phyloP scores from a whole-genome alignment of 441 rosid species.

The Manihot esculenta region DNA sequence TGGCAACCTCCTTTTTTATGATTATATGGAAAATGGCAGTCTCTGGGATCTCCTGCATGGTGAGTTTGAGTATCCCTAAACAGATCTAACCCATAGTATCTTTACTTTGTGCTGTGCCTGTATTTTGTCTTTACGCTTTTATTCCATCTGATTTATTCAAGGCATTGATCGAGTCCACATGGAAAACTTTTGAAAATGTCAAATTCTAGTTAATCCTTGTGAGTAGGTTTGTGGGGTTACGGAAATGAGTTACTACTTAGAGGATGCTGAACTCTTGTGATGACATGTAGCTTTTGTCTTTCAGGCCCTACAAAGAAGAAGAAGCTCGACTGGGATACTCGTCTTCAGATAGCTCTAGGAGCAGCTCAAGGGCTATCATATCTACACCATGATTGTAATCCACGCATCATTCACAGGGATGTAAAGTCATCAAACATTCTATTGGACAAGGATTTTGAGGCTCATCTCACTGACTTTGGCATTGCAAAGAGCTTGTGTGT shows the following conservation, averaged over 20 bases:
- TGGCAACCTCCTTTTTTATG: slow-evolving; percentile 93
- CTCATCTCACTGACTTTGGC: slow-evolving; percentile 97
- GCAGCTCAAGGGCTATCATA: slow-evolving; percentile 95
- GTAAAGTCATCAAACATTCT: slow-evolving; percentile 90
- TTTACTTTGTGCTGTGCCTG: not conserved
- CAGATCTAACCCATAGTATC: not conserved
- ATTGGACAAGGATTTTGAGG: slow-evolving; percentile 82
- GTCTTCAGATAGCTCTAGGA: slow-evolving; percentile 87
- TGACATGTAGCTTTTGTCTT: slow-evolving; percentile 17
- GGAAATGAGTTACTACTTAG: not conserved
- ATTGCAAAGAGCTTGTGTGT: slow-evolving; percentile 85
- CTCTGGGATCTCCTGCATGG: slow-evolving; percentile 98
- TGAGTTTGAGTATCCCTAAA: slow-evolving; percentile 22
- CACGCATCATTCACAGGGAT: slow-evolving; percentile 92
- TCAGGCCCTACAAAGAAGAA: slow-evolving; percentile 80
- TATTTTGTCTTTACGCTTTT: not conserved
- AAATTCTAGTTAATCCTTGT: not conserved
- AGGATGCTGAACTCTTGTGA: not conserved
- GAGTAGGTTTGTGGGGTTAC: not conserved
- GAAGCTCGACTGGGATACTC: slow-evolving; percentile 77
- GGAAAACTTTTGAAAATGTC: not conserved
- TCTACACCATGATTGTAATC: slow-evolving; percentile 95
- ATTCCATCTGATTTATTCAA: not conserved
- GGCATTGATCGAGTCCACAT: not conserved
- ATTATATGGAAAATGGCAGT: slow-evolving; percentile 97